phyloP scores from a whole-genome alignment of 495 filamentous ascomycete species.

The Lentithecium fluviatile region DNA sequence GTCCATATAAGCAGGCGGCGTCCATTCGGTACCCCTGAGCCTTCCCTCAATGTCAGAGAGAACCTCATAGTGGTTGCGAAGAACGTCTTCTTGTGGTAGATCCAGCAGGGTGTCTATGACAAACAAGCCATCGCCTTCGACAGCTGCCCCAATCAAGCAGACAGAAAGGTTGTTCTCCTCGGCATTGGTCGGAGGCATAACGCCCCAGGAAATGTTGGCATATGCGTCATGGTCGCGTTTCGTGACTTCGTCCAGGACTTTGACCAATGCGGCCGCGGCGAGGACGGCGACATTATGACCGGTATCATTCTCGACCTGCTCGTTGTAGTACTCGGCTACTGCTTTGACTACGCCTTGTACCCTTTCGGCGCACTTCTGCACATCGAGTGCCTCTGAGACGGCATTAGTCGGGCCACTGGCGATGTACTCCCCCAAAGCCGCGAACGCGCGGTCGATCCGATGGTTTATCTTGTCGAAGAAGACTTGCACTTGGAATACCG shows the following conservation, averaged over 20 bases:
- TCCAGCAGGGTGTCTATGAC: conserved; percentile 24
- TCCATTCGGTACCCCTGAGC: conserved; percentile 1
- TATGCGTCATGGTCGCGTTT: conserved; percentile 28
- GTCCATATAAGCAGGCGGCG: conserved; percentile 18
- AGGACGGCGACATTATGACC: conserved; percentile 15
- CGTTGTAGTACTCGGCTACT: conserved; percentile 17
- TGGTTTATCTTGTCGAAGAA: conserved; percentile 35
- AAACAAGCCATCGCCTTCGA: conserved; percentile 6
- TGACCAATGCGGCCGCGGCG: conserved; percentile 27
- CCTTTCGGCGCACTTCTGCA: conserved; percentile 24
- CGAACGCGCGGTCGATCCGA: conserved; percentile 25
- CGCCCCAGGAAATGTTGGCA: conserved; percentile 21
- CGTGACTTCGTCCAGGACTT: conserved; percentile 30
- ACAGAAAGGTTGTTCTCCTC: conserved; percentile 26
- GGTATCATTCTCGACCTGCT: conserved; percentile 8
- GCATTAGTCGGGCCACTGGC: conserved; percentile 14
- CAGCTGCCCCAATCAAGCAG: conserved; percentile 22
- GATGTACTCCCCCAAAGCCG: conserved; percentile 30
- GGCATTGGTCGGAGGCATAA: conserved; percentile 11
- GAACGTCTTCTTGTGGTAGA: conserved; percentile 26
- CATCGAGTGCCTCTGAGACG: conserved; percentile 11
- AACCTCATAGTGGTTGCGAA: conserved; percentile 26
- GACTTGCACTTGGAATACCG: conserved; percentile 26
- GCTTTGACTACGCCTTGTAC: conserved; percentile 15
- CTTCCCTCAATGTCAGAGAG: conserved; percentile 10